Conservation (phyloP, 208 protist genomes). For the Acanthamoeba royreba region DNA sequence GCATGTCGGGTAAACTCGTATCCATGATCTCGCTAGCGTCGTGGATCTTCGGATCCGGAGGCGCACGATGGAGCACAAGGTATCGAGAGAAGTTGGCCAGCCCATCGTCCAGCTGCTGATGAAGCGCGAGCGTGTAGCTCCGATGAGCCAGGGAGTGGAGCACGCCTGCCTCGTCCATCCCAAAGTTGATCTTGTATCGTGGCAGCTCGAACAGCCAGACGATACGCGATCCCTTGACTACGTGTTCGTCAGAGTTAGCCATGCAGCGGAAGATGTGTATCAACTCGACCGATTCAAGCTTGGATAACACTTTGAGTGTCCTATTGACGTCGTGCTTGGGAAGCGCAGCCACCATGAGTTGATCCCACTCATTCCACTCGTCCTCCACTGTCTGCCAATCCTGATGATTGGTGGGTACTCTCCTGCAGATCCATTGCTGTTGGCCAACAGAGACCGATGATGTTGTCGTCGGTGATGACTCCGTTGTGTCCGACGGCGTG, state of each 20-base stretch:
- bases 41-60: not conserved
- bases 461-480: no score
- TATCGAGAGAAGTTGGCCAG: not conserved
- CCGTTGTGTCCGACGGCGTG: no score
- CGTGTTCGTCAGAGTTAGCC: not conserved
- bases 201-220: not conserved
- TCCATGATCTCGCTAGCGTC: not conserved
- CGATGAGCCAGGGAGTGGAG: not conserved
- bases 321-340: no score
- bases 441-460: no score
- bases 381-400: no score
- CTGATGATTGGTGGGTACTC: no score
- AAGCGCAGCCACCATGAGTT: no score
- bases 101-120: not conserved
- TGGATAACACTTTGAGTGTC: not conserved
- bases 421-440: no score
- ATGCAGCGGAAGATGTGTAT: not conserved
- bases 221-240: no score
- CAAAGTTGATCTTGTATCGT: not conserved
- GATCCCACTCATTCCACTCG: no score
- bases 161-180: not conserved
- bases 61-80: not conserved
- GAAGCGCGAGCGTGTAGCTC: not conserved
- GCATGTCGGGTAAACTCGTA: not conserved
- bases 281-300: not conserved